Evolutionary conservation across 768 basidiomycete genomes (phyloP), one percentile per base, ranked within the genome.

Genomic region (Gymnopilus dilepis): DNA sequence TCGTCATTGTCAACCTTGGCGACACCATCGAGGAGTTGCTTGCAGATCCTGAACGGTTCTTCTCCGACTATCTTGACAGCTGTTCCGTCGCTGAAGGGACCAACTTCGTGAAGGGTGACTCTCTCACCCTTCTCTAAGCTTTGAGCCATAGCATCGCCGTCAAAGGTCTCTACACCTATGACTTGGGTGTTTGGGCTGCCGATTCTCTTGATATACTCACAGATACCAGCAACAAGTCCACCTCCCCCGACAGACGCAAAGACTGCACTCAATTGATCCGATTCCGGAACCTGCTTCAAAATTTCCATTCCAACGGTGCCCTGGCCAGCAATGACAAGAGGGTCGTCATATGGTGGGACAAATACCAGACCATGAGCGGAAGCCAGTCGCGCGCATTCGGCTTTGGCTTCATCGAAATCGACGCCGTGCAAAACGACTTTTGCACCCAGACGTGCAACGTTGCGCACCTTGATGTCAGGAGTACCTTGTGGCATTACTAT

Each of bases 401-500:
- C 82, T 74, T 99, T 99, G 43, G 97, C 97, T 73, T 90, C 96
- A 76, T 99, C 97, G 69, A 99, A 99, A 77, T 99, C 97, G 26
- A 71, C 72, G 11, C 97, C 97, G 72, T 95, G 88, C 5, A 98
- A 83, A 55, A 99, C 87, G 65, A 98, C 95, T 69, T 97, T 96
- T 34, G 96, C 94, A 54, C 95, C 96, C 26, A 99, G 81, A 21
- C 97, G 90, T n/a, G 91, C 87, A 26, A 97, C 97, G 69, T 97
- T 98, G 61, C 88, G 83, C 71, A 96, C 93, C 79, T 99, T 99
- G 84, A 99, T 99, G 40, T 90, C 84, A 1, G 97, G 97, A 2
- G 97, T 99, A 13, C 88, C 93, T 41, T 89, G 80, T 0, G 97
- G 97, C 97, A 99, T 99, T 63, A 99, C 94, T 69, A 99, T 99